Percentiles rank a stretch among this genome's conserved stretches.
Evolutionary conservation across 2,329 filamentous ascomycete species (phyloP).

Genomic region (Sodiomyces alkalinus): DNA sequence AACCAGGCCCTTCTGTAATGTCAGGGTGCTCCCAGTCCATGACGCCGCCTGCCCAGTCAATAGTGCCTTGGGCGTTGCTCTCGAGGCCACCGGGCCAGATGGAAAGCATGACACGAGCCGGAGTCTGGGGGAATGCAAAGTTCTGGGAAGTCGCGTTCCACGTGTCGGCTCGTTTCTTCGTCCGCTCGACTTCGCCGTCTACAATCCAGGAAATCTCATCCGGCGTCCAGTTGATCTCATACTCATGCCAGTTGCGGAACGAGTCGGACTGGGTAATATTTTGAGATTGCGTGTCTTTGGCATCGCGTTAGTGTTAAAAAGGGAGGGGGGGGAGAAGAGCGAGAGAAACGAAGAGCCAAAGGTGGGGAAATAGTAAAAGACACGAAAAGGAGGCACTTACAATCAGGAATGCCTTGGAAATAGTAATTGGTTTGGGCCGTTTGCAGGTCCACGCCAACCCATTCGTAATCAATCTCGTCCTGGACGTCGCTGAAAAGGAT

Average conservation of each 20-base stretch:
- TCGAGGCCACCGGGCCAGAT: constrained; percentile 85
- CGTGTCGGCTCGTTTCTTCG: constrained; percentile 59
- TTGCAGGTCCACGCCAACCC: constrained; percentile 63
- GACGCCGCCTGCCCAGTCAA: constrained; percentile 79
- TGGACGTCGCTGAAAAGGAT: constrained; percentile 92
- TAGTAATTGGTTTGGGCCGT: constrained; percentile 92
- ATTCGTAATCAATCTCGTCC: constrained; percentile 98
- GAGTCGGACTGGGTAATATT: constrained; percentile 60
- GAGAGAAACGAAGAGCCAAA: no score
- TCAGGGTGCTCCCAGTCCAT: constrained; percentile 77
- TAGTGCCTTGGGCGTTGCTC: constrained; percentile 67
- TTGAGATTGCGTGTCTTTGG: constrained; percentile 60
- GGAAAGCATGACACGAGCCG: constrained; percentile 79
- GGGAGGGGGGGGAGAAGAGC: constrained; percentile 1
- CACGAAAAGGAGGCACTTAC: constrained; percentile 48
- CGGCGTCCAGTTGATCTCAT: constrained; percentile 85
- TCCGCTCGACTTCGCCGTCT: constrained; percentile 65
- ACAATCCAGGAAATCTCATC: constrained; percentile 77
- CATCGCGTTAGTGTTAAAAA: constrained; percentile 9
- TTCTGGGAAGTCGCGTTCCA: constrained; percentile 73
- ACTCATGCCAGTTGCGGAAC: constrained; percentile 68
- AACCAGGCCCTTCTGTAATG: constrained; percentile 69
- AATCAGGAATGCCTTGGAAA: constrained; percentile 83
- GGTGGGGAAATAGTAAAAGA: no score
- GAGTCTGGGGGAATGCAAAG: constrained; percentile 84